Evolutionary conservation across 495 filamentous ascomycete species (phyloP).

Genomic region (Trypethelium eluteriae): DNA sequence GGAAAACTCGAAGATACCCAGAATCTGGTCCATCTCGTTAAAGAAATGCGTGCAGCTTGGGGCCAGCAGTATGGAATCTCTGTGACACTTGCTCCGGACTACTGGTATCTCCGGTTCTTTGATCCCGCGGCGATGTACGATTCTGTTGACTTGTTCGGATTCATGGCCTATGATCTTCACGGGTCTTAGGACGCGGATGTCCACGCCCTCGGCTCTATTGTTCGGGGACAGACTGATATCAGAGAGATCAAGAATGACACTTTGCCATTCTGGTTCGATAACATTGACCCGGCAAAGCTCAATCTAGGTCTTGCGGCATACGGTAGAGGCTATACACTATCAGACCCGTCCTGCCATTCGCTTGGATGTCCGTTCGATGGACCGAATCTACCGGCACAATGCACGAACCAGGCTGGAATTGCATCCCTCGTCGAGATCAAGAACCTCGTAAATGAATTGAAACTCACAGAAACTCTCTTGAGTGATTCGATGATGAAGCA

Average conservation of each 20-base stretch:
- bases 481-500: constrained; percentile 16
- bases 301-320: constrained; percentile 43
- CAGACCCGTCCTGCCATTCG: constrained; percentile 32
- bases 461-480: neutral
- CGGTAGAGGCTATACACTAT: constrained; percentile 37
- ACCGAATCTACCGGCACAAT: neutral
- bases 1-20: constrained; percentile 36
- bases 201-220: constrained; percentile 23
- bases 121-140: constrained; percentile 37
- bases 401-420: neutral
- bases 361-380: neutral
- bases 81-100: constrained; percentile 34
- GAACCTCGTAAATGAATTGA: neutral
- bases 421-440: neutral
- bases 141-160: constrained; percentile 44
- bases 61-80: constrained; percentile 36
- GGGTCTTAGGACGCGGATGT: constrained; percentile 35
- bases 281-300: constrained; percentile 33
- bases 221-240: constrained; percentile 38
- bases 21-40: constrained; percentile 41
- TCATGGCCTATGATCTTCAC: constrained; percentile 47
- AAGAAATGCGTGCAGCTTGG: constrained; percentile 37
- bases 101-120: constrained; percentile 42
- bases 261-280: constrained; percentile 38
- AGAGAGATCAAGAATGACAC: constrained; percentile 36